phyloP scores from a whole-genome alignment of 352 stramenopile species.

The Phytopythium mirpurense region DNA sequence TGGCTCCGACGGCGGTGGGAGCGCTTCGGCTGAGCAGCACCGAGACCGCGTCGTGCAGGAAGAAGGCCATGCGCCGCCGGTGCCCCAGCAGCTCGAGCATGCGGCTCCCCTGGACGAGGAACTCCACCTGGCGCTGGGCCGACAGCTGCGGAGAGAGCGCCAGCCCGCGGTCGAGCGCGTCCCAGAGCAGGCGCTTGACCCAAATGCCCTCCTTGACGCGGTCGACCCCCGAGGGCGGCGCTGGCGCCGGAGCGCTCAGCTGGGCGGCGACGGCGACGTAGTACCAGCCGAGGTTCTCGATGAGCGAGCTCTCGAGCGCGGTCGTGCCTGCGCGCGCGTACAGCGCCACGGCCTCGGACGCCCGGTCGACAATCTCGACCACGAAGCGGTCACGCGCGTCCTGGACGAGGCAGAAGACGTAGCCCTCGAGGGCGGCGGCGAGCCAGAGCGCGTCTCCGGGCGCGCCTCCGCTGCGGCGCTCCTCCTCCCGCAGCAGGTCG shows the following conservation, averaged over 20 bases:
- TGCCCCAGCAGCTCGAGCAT: slow-evolving; percentile 68
- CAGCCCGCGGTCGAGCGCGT: slow-evolving; percentile 56
- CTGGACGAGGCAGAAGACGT: slow-evolving; percentile 52
- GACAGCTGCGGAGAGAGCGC: slow-evolving; percentile 43
- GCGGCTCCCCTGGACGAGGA: slow-evolving; percentile 53
- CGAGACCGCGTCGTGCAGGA: slow-evolving; percentile 63
- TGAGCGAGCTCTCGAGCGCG: slow-evolving; percentile 66
- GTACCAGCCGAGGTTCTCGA: slow-evolving; percentile 71
- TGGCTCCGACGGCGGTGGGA: slow-evolving; percentile 2
- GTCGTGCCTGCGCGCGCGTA: slow-evolving; percentile 60
- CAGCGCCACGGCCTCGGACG: slow-evolving; percentile 58
- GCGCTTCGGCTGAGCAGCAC: slow-evolving; percentile 35
- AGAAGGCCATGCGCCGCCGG: slow-evolving; percentile 54
- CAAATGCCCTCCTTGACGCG: slow-evolving; percentile 54
- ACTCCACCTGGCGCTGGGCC: slow-evolving; percentile 50
- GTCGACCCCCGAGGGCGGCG: slow-evolving; percentile 14
- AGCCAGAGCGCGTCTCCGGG: slow-evolving; percentile 70
- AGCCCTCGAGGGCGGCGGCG: slow-evolving; percentile 72
- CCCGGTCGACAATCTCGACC: slow-evolving; percentile 74
- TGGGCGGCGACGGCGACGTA: slow-evolving; percentile 42
- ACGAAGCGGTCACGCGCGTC: slow-evolving; percentile 50
- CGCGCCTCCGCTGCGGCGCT: slow-evolving; percentile 45
- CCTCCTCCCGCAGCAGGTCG: slow-evolving; percentile 74
- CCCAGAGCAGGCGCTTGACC: slow-evolving; percentile 66
- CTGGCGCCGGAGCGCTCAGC: slow-evolving; percentile 9